Percentiles rank a stretch among this genome's conserved stretches.
phyloP scores from a whole-genome alignment of 768 basidiomycete genomes.

The Suillus paluster region DNA sequence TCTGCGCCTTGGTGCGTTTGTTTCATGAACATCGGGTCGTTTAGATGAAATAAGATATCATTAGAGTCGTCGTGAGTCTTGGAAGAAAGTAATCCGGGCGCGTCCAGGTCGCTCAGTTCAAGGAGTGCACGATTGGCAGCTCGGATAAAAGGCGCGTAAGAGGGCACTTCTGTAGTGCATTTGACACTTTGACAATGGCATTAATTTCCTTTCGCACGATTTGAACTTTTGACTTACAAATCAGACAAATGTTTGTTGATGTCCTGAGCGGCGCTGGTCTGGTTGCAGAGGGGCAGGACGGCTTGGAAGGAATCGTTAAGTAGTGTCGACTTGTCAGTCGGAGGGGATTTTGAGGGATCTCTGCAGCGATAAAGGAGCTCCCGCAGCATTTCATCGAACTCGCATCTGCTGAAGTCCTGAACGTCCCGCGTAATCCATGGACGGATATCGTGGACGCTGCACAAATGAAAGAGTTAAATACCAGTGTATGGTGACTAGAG shows the following conservation, averaged over 20 bases:
- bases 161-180: too few species aligned
- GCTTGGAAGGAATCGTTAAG: neutral
- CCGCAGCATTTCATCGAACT: neutral
- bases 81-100: too few species aligned
- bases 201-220: neutral
- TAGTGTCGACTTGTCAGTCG: constrained; percentile 3
- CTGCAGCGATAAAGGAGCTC: constrained; percentile 1
- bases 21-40: neutral
- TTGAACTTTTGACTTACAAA: neutral
- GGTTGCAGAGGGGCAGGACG: neutral
- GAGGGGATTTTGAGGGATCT: neutral
- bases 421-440: constrained; percentile 3
- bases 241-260: neutral
- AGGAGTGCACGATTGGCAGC: neutral
- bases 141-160: neutral
- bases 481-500: too few species aligned
- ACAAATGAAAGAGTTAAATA: neutral
- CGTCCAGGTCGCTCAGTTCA: too few species aligned
- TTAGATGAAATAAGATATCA: neutral
- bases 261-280: neutral
- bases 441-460: neutral
- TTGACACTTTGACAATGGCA: neutral
- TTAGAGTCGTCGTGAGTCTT: too few species aligned
- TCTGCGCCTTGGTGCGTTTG: neutral
- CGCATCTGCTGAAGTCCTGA: neutral